Conservation (phyloP, 441 rosid species). For the Euphorbia schlechtendalii region DNA sequence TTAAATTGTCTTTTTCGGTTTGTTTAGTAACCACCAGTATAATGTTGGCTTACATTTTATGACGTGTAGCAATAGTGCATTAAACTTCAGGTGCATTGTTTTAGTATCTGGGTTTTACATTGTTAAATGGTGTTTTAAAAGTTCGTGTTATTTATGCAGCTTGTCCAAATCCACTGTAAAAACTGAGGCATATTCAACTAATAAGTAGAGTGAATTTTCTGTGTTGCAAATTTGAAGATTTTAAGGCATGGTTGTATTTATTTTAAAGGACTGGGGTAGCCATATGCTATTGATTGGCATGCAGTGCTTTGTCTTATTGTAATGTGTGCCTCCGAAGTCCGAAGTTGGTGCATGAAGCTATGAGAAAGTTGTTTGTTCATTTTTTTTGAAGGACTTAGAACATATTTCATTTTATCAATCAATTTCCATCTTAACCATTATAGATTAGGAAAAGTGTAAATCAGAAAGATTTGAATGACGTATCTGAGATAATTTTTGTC, state of each 20-base stretch:
- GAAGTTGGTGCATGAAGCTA: constrained; percentile 1
- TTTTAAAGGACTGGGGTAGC: neutral
- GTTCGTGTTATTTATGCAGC: neutral
- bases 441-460: neutral
- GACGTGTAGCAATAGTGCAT: neutral
- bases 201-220: neutral
- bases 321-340: neutral
- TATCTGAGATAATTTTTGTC: neutral
- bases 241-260: neutral
- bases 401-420: neutral
- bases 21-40: neutral
- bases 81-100: neutral
- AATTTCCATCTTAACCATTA: neutral
- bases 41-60: neutral
- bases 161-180: neutral
- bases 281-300: neutral
- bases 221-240: neutral
- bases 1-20: neutral
- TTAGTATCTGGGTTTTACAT: constrained; percentile 1
- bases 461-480: neutral
- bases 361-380: neutral
- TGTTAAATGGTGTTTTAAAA: neutral
- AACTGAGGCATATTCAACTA: neutral
- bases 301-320: neutral
- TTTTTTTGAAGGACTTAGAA: neutral